Evolutionary conservation across 345 rosid genomes (phyloP).

Genomic region (Psidium friedrichsthalianum): DNA sequence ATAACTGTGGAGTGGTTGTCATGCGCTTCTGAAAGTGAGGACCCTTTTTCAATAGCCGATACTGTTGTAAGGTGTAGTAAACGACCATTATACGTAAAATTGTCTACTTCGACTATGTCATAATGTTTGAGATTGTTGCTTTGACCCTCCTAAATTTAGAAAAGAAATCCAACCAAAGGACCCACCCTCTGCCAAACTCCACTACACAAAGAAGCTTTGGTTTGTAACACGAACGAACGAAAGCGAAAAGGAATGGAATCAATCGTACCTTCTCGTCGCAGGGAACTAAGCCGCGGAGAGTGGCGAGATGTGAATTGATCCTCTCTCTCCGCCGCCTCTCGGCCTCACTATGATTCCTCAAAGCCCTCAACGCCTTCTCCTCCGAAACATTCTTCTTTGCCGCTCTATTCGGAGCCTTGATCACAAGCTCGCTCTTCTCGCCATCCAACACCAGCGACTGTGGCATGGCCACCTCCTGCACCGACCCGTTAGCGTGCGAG

Average conservation of each 20-base stretch:
- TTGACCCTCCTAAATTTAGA: neutral
- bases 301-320: conserved; percentile 57
- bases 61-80: neutral
- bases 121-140: neutral
- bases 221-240: neutral
- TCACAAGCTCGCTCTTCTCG: conserved; percentile 42
- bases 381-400: conserved; percentile 40
- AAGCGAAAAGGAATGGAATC: neutral
- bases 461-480: conserved; percentile 7
- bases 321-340: conserved; percentile 67
- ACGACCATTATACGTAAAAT: neutral
- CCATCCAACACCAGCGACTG: conserved; percentile 42
- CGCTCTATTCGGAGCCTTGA: conserved; percentile 27
- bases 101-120: neutral
- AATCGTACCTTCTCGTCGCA: conserved; percentile 37
- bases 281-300: conserved; percentile 53
- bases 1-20: neutral
- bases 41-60: neutral
- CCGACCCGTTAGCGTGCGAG: conserved; percentile 7
- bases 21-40: neutral
- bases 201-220: neutral
- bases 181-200: neutral
- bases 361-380: conserved; percentile 40
- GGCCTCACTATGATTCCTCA: conserved; percentile 63
- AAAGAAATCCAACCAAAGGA: neutral